Percentiles rank a stretch among this genome's conserved stretches.
These are phyloP conservation scores for Leccinum truebloodii DNA, from an alignment of 768 basidiomycete genomes.

Conservation along the genomic window DNA sequence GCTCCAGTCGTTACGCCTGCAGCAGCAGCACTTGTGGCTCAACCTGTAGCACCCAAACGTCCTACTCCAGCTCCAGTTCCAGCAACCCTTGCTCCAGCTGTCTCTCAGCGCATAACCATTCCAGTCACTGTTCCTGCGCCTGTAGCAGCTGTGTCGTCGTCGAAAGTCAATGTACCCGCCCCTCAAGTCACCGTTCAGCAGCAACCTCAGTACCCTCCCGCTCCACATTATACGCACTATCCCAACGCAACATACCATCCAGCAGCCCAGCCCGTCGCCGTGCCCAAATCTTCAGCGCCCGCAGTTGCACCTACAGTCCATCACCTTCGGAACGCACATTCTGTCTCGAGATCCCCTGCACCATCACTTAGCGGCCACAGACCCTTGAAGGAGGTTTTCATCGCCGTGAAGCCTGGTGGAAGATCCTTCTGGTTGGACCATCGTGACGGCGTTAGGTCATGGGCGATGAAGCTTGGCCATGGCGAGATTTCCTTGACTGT, in stretches of 20 bases:
- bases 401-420: constrained; percentile 59
- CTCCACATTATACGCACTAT: constrained; percentile 48
- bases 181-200: constrained; percentile 37
- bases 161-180: constrained; percentile 26
- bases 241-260: constrained; percentile 53
- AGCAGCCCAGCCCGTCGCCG: constrained; percentile 25
- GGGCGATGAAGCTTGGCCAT: constrained; percentile 63
- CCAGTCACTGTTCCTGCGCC: constrained; percentile 19
- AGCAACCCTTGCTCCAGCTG: constrained; percentile 24
- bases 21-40: constrained; percentile 16
- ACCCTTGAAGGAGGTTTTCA: constrained; percentile 52
- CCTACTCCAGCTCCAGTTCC: constrained; percentile 22
- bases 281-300: constrained; percentile 21
- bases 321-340: constrained; percentile 28
- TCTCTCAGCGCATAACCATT: constrained; percentile 22
- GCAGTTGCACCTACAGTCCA: constrained; percentile 5
- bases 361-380: constrained; percentile 38
- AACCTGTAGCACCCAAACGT: constrained; percentile 28
- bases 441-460: constrained; percentile 70
- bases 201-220: constrained; percentile 36
- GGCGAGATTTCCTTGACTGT: constrained; percentile 60
- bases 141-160: constrained; percentile 10
- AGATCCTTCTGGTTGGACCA: constrained; percentile 61
- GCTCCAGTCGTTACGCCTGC: constrained; percentile 13
- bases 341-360: constrained; percentile 34